Percentiles rank a stretch among this genome's conserved stretches.
phyloP scores from a whole-genome alignment of 305 asterid species.

The Galium porrigens region DNA sequence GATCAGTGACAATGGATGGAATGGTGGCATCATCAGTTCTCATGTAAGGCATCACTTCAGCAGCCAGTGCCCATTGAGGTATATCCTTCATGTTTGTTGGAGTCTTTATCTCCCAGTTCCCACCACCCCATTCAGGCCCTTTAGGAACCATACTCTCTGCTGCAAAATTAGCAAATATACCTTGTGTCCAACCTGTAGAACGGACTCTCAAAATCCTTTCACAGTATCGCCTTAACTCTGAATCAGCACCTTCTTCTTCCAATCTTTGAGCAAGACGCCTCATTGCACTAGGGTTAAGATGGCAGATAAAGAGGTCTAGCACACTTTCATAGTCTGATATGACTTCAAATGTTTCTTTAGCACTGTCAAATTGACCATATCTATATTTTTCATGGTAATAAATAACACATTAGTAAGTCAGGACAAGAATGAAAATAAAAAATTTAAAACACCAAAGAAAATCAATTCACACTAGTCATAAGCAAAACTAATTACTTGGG shows the following conservation, averaged over 20 bases:
- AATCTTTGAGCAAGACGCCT: conserved; percentile 88
- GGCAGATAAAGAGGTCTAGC: conserved; percentile 94
- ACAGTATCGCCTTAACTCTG: conserved; percentile 90
- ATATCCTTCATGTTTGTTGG: conserved; percentile 78
- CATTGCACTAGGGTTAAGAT: conserved; percentile 99
- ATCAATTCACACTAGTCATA: background rate
- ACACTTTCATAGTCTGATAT: conserved; percentile 86
- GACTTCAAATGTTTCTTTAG: conserved; percentile 96
- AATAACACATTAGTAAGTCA: background rate
- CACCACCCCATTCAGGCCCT: conserved; percentile 99
- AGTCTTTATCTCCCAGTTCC: conserved; percentile 97
- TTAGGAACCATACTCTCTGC: conserved; percentile 99
- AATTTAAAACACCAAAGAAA: background rate
- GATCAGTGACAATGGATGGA: conserved; percentile 87
- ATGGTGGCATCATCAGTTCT: conserved; percentile 91
- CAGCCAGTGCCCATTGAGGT: conserved; percentile 99
- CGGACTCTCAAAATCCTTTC: conserved; percentile 94
- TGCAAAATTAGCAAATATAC: conserved; percentile 93
- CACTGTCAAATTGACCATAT: conserved; percentile 93
- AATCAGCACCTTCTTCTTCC: conserved; percentile 77
- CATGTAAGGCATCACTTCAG: conserved; percentile 99
- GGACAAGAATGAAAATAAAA: background rate
- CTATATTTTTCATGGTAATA: conserved; percentile 38
- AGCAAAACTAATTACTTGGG: background rate
- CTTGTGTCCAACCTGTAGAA: conserved; percentile 99